Evolutionary conservation across 2,329 filamentous ascomycete genomes (phyloP).

Genomic region (Remersonia thermophila): DNA sequence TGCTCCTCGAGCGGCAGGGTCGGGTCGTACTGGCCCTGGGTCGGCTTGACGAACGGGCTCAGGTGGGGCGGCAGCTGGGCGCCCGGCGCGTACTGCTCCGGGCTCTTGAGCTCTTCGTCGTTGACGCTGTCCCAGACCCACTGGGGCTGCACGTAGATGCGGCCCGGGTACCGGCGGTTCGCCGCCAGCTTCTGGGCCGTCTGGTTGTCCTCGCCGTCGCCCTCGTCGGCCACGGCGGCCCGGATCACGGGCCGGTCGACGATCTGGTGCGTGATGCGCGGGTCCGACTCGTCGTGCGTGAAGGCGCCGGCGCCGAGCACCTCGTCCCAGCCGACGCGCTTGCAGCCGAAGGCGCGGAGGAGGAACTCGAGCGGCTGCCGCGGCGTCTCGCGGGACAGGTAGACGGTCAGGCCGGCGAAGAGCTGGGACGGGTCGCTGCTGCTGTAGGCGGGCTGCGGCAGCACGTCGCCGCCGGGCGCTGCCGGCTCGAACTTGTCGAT

Average conservation of each 20-base stretch:
- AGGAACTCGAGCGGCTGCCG: conserved; percentile 85
- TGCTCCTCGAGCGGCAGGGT: conserved; percentile 76
- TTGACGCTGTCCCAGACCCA: conserved; percentile 99
- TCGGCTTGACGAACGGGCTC: conserved; percentile 86
- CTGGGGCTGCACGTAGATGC: conserved; percentile 89
- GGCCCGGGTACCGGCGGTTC: conserved; percentile 73
- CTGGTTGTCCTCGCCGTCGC: conserved; percentile 46
- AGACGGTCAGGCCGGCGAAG: conserved; percentile 83
- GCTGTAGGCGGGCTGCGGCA: conserved; percentile 63
- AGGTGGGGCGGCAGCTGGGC: conserved; percentile 84
- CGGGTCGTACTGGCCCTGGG: conserved; percentile 83
- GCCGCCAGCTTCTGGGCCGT: conserved; percentile 44
- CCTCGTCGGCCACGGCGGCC: conserved; percentile 38
- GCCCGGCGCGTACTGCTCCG: conserved; percentile 82
- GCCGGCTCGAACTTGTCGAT: conserved; percentile 89
- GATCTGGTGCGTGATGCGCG: conserved; percentile 88
- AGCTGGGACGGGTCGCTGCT: conserved; percentile 59
- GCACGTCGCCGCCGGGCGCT: conserved; percentile 70
- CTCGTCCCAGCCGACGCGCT: conserved; percentile 86
- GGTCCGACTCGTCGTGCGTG: conserved; percentile 77
- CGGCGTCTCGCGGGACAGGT: conserved; percentile 85
- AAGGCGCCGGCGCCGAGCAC: conserved; percentile 86
- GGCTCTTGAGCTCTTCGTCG: conserved; percentile 73
- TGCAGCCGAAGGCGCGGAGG: conserved; percentile 87
- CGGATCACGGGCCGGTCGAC: conserved; percentile 77